Evolutionary conservation across 352 stramenopile species (phyloP), one percentile per base, ranked within the genome.

Genomic region (Phytophthora quininea): DNA sequence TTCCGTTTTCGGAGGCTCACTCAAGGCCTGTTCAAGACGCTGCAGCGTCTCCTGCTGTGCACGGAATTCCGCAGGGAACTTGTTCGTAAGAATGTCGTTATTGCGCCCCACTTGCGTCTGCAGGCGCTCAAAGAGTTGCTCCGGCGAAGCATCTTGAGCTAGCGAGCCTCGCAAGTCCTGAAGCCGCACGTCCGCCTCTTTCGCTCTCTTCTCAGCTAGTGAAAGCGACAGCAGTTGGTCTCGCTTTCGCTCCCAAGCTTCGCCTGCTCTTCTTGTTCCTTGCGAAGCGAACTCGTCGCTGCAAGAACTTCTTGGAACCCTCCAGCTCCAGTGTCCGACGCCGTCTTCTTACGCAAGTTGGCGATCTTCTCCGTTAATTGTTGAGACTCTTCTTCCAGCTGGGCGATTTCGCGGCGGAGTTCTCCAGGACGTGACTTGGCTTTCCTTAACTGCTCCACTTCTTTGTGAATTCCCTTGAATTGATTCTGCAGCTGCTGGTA

Each of bases 231-330:
- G 81, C 66, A 96, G 81, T 65, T 98, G 95, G 58, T 98, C 91
- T 12, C 79, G 73, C 69, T 96, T 89, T 55, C 95, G 82, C 42
- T 98, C 93, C 80, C 74, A 14, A 98, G 84, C 58, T 96, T 96
- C 30, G 94, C 88, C 52, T 98, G 90, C 53, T 98, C 92, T 75
- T 99, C 96, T 72, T 99, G 95, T 64, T 97, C 90, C 62, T 98
- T 91, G 15, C 96, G 89, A 50, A 99, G 73, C 9, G 86, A 75
- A 62, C 86, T 97, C 29, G 95, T 98, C 40, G 90, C 92, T 40
- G 92, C 85, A 27, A 98, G 71, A 15, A 98, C 87, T n/a, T 93
- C 91, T 46, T 94, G 80, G 54, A 98, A 98, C 29, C 87, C 86
- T 35, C 67, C 73, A 58, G 96, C 85, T 24, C 58, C 54, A 27